Conservation (phyloP, 148 eudicot genomes). For the Spergularia marina region DNA sequence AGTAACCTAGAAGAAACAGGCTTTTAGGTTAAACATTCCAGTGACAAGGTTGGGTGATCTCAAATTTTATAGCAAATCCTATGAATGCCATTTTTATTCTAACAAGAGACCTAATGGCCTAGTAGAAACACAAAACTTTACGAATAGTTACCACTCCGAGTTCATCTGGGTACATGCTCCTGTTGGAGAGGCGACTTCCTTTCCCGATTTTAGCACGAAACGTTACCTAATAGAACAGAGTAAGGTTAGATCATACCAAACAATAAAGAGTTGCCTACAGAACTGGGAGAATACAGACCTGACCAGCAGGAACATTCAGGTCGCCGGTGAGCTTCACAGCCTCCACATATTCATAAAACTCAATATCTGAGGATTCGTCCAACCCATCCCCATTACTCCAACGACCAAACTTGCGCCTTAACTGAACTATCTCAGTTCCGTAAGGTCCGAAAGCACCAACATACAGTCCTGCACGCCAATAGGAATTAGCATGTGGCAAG, state of each 20-base stretch:
- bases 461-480: conserved; percentile 61
- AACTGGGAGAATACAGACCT: conserved; percentile 43
- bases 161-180: conserved; percentile 90
- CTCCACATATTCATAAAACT: conserved; percentile 98
- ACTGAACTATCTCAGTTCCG: conserved; percentile 90
- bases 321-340: conserved; percentile 98
- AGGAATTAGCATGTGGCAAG: conserved; percentile 7
- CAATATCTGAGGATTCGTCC: conserved; percentile 58
- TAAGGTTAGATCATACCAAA: not conserved
- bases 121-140: conserved; percentile 8
- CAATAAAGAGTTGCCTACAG: not conserved
- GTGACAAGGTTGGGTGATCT: not conserved
- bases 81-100: not conserved
- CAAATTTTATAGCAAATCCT: not conserved
- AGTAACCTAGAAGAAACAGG: conserved; percentile 51
- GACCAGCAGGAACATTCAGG: conserved; percentile 93
- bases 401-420: conserved; percentile 87
- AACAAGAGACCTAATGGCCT: not conserved
- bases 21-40: not conserved
- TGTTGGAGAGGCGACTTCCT: conserved; percentile 62
- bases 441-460: conserved; percentile 97
- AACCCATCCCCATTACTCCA: conserved; percentile 61
- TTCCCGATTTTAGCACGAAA: conserved; percentile 92
- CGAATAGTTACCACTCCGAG: conserved; percentile 72
- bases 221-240: conserved; percentile 53